These are phyloP conservation scores for Phalaenopsis hybrid DNA, from an alignment of 116 monocot genomes.

Conservation along the genomic window DNA sequence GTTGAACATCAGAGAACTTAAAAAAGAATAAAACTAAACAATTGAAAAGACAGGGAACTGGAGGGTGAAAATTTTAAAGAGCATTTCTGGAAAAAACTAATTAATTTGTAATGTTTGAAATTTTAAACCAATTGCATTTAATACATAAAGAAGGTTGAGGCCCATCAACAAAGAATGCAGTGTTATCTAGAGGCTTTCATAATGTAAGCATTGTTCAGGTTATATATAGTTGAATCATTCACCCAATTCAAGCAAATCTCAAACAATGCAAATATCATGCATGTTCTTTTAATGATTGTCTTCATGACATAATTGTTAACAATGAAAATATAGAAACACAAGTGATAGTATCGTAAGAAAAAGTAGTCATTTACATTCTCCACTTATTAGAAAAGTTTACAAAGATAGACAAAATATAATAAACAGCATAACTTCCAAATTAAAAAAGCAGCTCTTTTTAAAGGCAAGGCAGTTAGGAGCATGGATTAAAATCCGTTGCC, in stretches of 20 bases:
- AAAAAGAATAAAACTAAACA: too few relatives aligned
- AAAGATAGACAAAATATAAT: neutral
- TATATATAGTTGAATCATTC: neutral
- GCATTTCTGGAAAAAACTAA: too few relatives aligned
- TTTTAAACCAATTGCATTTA: neutral
- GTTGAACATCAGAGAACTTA: too few relatives aligned
- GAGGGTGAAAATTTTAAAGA: too few relatives aligned
- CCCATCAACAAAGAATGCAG: neutral
- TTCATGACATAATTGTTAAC: too few relatives aligned
- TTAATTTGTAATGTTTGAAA: too few relatives aligned
- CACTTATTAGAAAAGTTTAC: neutral
- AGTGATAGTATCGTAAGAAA: neutral
- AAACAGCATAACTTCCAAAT: neutral
- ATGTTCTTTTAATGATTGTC: neutral
- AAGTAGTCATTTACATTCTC: neutral
- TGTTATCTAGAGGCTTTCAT: neutral
- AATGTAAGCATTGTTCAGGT: neutral
- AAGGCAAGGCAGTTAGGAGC: neutral
- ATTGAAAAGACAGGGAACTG: too few relatives aligned
- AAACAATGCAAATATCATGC: neutral
- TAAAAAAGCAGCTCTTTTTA: neutral
- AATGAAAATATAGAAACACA: neutral
- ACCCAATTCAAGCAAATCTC: neutral
- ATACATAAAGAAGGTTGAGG: neutral
- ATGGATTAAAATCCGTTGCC: neutral